A percentile compares a stretch with the other conserved stretches of the same genome.
phyloP scores from a whole-genome alignment of 1,284 basidiomycete genomes.

The Ceratobasidium sp. region DNA sequence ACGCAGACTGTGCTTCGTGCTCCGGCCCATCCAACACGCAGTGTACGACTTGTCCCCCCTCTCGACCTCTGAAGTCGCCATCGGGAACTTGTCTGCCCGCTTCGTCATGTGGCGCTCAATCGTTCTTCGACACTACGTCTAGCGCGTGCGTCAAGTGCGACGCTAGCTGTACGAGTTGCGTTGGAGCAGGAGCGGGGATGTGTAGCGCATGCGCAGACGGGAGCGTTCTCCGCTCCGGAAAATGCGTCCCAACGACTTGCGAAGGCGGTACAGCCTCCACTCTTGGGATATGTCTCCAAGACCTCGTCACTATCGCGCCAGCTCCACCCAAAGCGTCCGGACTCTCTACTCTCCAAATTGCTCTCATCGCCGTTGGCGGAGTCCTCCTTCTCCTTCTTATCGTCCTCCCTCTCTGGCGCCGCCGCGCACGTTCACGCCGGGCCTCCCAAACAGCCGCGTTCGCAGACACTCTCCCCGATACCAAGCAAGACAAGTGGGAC shows the following conservation, averaged over 20 bases:
- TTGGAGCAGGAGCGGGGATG: constrained; percentile 69
- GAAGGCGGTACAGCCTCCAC: constrained; percentile 61
- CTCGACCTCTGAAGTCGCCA: constrained; percentile 73
- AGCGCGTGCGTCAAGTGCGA: constrained; percentile 78
- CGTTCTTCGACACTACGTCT: constrained; percentile 77
- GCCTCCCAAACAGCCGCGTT: constrained; percentile 74
- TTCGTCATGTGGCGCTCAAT: constrained; percentile 75
- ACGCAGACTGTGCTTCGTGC: constrained; percentile 85
- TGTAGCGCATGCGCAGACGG: constrained; percentile 80
- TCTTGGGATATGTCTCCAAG: constrained; percentile 79
- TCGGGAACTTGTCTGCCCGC: constrained; percentile 73
- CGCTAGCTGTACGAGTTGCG: constrained; percentile 79
- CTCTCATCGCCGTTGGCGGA: constrained; percentile 83
- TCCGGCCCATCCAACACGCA: constrained; percentile 78
- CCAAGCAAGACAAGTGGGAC: constrained; percentile 9
- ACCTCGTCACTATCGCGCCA: constrained; percentile 64
- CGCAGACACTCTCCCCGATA: constrained; percentile 57
- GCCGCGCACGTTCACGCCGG: constrained; percentile 74
- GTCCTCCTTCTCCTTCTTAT: constrained; percentile 76
- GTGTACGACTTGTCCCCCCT: constrained; percentile 76
- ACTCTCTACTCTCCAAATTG: constrained; percentile 70
- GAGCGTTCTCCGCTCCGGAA: constrained; percentile 72
- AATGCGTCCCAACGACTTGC: constrained; percentile 74
- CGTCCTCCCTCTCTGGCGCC: constrained; percentile 75
- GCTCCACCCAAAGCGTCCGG: constrained; percentile 67